These are phyloP conservation scores for Dichotomopilus funicola DNA, from an alignment of 2,329 filamentous ascomycete species.

Conservation along the genomic window DNA sequence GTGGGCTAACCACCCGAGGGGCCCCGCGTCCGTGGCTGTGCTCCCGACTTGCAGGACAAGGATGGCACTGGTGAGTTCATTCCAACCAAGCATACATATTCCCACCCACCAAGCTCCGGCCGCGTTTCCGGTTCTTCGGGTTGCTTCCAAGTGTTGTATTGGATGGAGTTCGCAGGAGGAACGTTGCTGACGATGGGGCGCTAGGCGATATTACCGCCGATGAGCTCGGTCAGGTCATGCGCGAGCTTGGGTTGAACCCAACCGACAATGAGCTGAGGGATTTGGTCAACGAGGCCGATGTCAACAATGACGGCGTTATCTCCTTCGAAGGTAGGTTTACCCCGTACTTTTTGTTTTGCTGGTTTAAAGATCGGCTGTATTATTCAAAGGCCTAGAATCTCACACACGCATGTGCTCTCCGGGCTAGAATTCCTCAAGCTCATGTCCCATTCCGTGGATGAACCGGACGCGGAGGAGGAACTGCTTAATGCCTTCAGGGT, in stretches of 20 bases:
- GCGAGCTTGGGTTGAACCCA: constrained; percentile 56
- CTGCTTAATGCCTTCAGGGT: constrained; percentile 60
- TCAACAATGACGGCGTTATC: constrained; percentile 59
- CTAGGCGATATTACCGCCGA: constrained; percentile 57
- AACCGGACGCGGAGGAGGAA: constrained; percentile 57
- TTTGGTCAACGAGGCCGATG: constrained; percentile 61
- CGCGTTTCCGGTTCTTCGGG: background rate
- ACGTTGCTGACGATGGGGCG: background rate
- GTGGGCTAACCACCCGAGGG: background rate
- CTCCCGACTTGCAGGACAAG: constrained; percentile 41
- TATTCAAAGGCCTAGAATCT: background rate
- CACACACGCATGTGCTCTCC: no score
- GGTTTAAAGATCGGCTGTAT: no score
- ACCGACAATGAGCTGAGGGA: constrained; percentile 57
- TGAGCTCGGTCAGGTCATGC: constrained; percentile 58
- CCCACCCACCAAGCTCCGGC: background rate
- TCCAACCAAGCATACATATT: background rate
- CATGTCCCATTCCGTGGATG: constrained; percentile 58
- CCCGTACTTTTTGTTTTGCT: background rate
- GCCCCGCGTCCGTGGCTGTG: constrained; percentile 6
- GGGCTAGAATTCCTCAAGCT: constrained; percentile 55
- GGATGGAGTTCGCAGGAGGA: no score
- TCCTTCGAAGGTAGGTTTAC: constrained; percentile 50
- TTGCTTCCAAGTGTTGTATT: no score
- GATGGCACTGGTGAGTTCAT: constrained; percentile 48